These are phyloP conservation scores for Backusella westeae DNA, from an alignment of 192 early-diverging fungal species.

Conservation along the genomic window DNA sequence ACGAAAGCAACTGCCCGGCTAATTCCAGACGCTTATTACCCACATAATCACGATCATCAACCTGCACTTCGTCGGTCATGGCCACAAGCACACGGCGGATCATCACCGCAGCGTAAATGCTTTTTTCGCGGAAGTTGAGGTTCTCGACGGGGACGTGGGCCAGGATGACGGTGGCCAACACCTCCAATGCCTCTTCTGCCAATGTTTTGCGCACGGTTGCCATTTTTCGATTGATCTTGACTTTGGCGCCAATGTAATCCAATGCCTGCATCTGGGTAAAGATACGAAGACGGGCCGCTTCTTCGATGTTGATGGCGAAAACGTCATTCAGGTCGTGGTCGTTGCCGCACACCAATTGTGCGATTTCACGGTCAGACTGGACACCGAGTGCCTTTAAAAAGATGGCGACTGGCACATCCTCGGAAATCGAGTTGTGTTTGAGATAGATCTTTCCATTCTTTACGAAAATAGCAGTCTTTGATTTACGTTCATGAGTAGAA, in stretches of 20 bases:
- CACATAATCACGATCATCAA: constrained; percentile 97
- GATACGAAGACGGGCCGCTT: constrained; percentile 67
- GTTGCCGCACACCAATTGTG: constrained; percentile 86
- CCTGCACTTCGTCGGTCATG: constrained; percentile 71
- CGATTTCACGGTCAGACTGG: constrained; percentile 92
- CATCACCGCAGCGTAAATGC: constrained; percentile 93
- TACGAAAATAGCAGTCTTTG: constrained; percentile 81
- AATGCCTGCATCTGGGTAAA: constrained; percentile 93
- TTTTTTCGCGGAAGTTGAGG: constrained; percentile 88
- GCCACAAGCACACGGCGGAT: constrained; percentile 88
- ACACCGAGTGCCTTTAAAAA: constrained; percentile 95
- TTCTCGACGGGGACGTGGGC: constrained; percentile 90
- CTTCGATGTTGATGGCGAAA: constrained; percentile 86
- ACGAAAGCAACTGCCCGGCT: constrained; percentile 89
- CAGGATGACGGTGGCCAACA: constrained; percentile 82
- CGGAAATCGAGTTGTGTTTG: constrained; percentile 87
- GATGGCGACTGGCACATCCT: constrained; percentile 85
- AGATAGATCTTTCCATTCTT: constrained; percentile 73
- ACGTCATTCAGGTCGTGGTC: constrained; percentile 80
- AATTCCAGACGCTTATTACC: constrained; percentile 98
- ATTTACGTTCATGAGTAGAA: constrained; percentile 91
- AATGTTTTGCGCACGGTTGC: constrained; percentile 49
- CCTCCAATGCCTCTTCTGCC: constrained; percentile 85
- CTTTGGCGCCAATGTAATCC: constrained; percentile 80
- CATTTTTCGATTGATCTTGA: constrained; percentile 64